Base-by-base conservation (phyloP, 768 basidiomycete genomes). In the Rhodotorula diobovata region DNA sequence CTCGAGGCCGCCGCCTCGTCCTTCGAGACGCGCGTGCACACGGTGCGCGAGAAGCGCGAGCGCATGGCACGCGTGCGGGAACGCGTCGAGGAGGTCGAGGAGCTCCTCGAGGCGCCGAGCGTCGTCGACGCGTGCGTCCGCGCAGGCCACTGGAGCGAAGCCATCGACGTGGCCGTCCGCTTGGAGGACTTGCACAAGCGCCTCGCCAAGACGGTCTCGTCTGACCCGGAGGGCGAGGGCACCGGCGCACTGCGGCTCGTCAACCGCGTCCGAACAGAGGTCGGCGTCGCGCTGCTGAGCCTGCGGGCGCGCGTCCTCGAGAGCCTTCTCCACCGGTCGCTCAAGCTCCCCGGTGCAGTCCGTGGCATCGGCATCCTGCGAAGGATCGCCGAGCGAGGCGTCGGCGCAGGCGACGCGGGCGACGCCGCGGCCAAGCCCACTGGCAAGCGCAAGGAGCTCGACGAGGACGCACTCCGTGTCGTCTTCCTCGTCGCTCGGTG, bases 91-190 rank as follows among this genome's bases (percentile, higher is more conserved):
- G 93, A 93, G 80, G 85, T 98, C 70, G 85, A 90, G 73, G 93
- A 97, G 80, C 81, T 98, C 46, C 86, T 98, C 67, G 93, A 96
- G 76, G 86, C 94, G 59, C 93, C 95, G 16, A 83, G 90, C 61
- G 85, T 99, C 41, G 89, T 96, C 78, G 91, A 95, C 79, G 91
- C 92, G 2, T 97, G 93, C 78, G 90, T 96, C 23, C 86, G 93
- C 50, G 93, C 92, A 77, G 92, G 92, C 14, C 89, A 90, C 80
- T 97, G 93, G 82, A 85, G 87, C 63, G 96, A 98, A 79, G 94
- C 93, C 0, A 85, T 98, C 67, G 89, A 92, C 37, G 85, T 98
- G 50, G 85, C 89, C 11, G 82, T 43, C 12, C 59, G 72, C 10
- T 51, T 74, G 18, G 45, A 68, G 34, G 63, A 70, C 7, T 34